Evolutionary conservation across 2,329 filamentous ascomycete species (phyloP).

Genomic region (Celoporthe dispersa): DNA sequence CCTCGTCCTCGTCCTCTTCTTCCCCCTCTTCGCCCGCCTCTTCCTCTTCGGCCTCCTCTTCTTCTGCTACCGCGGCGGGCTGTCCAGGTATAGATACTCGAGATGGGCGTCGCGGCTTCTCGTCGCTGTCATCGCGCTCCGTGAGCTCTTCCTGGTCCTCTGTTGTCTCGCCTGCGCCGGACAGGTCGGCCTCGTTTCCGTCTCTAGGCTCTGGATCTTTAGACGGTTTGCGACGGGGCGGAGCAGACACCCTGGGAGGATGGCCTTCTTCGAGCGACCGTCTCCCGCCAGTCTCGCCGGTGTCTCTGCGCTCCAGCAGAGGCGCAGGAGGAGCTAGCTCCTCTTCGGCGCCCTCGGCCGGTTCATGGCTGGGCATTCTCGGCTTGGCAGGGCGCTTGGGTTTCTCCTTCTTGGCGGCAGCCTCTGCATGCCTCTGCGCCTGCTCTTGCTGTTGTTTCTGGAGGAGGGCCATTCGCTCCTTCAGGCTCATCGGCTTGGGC

Average conservation of each 20-base stretch:
- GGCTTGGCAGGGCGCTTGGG: constrained; percentile 74
- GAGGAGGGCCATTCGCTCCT: constrained; percentile 91
- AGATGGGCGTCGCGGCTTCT: constrained; percentile 50
- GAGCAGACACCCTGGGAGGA: constrained; percentile 45
- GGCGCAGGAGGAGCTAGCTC: constrained; percentile 42
- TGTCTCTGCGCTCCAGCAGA: constrained; percentile 51
- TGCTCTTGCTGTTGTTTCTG: constrained; percentile 95
- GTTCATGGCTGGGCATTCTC: constrained; percentile 54
- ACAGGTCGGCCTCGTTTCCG: constrained; percentile 69
- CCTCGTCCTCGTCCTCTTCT: constrained; percentile 73
- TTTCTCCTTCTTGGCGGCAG: constrained; percentile 82
- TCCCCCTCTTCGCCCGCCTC: constrained; percentile 51
- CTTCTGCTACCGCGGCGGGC: constrained; percentile 38
- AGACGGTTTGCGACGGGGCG: constrained; percentile 55
- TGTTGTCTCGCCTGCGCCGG: constrained; percentile 66
- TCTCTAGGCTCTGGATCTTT: constrained; percentile 56
- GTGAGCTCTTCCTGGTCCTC: constrained; percentile 63
- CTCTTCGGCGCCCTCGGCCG: constrained; percentile 34
- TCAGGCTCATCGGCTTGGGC: constrained; percentile 90
- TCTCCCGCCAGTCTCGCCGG: constrained; percentile 52
- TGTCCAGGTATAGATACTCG: constrained; percentile 46
- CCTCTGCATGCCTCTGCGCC: constrained; percentile 79
- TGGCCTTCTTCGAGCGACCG: constrained; percentile 57
- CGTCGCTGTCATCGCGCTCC: constrained; percentile 77
- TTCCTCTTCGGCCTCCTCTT: constrained; percentile 47